phyloP scores from a whole-genome alignment of 495 filamentous ascomycete species.

The Hypoxylon trugodes region DNA sequence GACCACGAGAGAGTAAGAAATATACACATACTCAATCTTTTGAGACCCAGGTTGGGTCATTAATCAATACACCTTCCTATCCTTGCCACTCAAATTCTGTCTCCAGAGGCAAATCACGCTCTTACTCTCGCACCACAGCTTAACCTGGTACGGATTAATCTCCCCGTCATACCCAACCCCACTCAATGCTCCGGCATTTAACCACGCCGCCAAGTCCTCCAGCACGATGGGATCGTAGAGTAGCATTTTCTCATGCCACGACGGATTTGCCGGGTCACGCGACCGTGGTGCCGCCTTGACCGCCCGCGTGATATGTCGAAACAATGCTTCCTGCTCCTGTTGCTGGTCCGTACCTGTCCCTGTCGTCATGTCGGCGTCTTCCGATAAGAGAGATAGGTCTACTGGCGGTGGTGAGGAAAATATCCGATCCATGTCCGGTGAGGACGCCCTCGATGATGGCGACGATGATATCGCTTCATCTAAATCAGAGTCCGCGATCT shows the following conservation, averaged over 20 bases:
- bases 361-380: constrained; percentile 52
- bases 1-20: too few species aligned
- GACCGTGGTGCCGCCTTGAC: constrained; percentile 62
- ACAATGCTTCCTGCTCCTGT: constrained; percentile 59
- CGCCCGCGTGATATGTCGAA: constrained; percentile 70
- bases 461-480: constrained; percentile 32
- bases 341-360: constrained; percentile 48
- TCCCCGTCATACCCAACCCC: constrained; percentile 71
- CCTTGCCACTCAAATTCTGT: constrained; percentile 53
- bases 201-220: constrained; percentile 85
- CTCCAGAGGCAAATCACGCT: constrained; percentile 77
- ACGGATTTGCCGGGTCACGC: constrained; percentile 60
- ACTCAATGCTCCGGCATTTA: constrained; percentile 76
- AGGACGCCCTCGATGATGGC: constrained; percentile 49
- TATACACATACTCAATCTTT: too few species aligned
- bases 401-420: constrained; percentile 48
- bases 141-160: constrained; percentile 64
- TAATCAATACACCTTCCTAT: constrained; percentile 59
- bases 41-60: too few species aligned
- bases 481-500: constrained; percentile 69
- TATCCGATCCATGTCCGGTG: constrained; percentile 43
- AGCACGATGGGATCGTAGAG: constrained; percentile 92
- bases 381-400: constrained; percentile 48
- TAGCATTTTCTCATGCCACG: constrained; percentile 90
- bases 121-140: constrained; percentile 86